phyloP scores from a whole-genome alignment of 768 basidiomycete genomes.

The Suillus discolor region DNA sequence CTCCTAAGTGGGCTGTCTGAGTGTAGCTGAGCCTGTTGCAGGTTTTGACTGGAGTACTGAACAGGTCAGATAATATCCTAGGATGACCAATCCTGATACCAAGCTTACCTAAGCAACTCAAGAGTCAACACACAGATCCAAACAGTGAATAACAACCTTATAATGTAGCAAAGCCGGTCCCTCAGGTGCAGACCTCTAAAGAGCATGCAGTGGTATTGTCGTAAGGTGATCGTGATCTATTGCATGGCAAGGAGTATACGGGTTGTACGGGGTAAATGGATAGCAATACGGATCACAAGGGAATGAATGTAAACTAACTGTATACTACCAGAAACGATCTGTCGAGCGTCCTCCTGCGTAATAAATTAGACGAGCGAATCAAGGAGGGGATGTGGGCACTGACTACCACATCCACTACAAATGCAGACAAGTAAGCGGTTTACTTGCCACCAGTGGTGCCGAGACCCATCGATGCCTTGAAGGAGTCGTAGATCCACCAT shows the following conservation, averaged over 20 bases:
- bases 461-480: slow-evolving; percentile 83
- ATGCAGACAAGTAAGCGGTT: slow-evolving; percentile 16
- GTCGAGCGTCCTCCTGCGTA: slow-evolving; percentile 18
- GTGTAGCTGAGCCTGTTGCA: too few species aligned
- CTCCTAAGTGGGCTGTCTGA: too few species aligned
- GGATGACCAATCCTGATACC: too few species aligned
- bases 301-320: slow-evolving; percentile 11
- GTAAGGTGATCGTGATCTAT: slow-evolving; percentile 8
- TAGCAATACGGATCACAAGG: slow-evolving; percentile 4
- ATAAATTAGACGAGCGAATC: background rate
- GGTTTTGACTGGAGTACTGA: too few species aligned
- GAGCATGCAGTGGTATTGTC: background rate
- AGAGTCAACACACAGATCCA: background rate
- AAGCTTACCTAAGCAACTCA: too few species aligned
- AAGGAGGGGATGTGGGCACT: background rate
- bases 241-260: slow-evolving; percentile 7
- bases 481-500: slow-evolving; percentile 93
- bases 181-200: background rate
- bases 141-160: too few species aligned
- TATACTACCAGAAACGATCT: slow-evolving; percentile 14
- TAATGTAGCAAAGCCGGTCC: background rate
- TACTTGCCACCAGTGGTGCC: slow-evolving; percentile 91
- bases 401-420: background rate
- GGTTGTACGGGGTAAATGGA: slow-evolving; percentile 7
- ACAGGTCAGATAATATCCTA: too few species aligned